These are phyloP conservation scores for Penicillium steckii DNA, from an alignment of 495 filamentous ascomycete species.

Conservation along the genomic window DNA sequence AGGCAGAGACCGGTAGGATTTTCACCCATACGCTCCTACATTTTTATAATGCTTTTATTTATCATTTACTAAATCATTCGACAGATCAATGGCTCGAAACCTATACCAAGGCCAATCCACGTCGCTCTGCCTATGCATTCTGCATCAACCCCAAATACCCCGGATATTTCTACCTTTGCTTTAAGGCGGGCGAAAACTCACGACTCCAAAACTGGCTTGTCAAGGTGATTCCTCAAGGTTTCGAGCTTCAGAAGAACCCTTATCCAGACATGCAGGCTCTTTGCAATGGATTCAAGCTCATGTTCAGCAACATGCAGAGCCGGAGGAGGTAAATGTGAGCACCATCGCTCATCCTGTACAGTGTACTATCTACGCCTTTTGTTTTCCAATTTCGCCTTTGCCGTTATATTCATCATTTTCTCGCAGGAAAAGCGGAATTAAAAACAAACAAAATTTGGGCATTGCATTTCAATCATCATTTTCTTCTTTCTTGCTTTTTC, in stretches of 20 bases:
- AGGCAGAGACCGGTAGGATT: conserved; percentile 77
- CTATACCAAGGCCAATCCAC: conserved; percentile 94
- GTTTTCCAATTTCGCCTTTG: too few species aligned
- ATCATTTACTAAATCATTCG: conserved; percentile 13
- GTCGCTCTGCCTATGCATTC: conserved; percentile 89
- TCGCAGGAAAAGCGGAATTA: conserved; percentile 11
- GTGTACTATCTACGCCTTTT: conserved; percentile 26
- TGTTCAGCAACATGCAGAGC: conserved; percentile 57
- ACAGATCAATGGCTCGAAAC: conserved; percentile 92
- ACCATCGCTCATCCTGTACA: conserved; percentile 19
- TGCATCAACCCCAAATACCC: conserved; percentile 89
- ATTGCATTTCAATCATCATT: conserved; percentile 24
- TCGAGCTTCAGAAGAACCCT: conserved; percentile 77
- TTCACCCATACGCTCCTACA: neutral
- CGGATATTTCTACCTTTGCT: conserved; percentile 93
- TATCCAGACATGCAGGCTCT: conserved; percentile 94
- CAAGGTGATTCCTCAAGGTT: conserved; percentile 85
- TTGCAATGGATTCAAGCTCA: conserved; percentile 81
- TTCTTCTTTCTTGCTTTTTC: neutral
- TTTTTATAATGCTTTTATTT: too few species aligned
- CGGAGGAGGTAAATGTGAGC: conserved; percentile 25
- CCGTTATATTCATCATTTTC: neutral
- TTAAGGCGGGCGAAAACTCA: conserved; percentile 80
- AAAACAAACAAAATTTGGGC: conserved; percentile 13
- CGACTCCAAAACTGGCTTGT: conserved; percentile 78